Evolutionary conservation across 768 basidiomycete species (phyloP).

Genomic region (Mycena rebaudengoi): DNA sequence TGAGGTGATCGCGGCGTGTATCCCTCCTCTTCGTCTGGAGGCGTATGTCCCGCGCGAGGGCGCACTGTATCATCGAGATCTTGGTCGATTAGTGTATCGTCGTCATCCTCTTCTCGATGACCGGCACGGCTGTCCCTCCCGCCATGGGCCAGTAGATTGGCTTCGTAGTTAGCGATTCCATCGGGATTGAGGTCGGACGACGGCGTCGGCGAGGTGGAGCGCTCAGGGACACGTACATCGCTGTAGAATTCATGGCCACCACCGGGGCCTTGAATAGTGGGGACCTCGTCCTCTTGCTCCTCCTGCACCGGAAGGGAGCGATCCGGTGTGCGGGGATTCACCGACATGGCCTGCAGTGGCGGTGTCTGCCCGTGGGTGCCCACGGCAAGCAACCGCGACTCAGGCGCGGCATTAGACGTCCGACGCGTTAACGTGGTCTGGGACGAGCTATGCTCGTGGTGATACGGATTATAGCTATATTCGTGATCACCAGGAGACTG

Average conservation of each 20-base stretch:
- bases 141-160: constrained; percentile 39
- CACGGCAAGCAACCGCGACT: constrained; percentile 17
- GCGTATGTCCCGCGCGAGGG: constrained; percentile 41
- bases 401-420: constrained; percentile 30
- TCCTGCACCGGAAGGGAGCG: constrained; percentile 82
- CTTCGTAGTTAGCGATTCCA: constrained; percentile 46
- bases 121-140: constrained; percentile 48
- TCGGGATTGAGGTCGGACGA: constrained; percentile 65
- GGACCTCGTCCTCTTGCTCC: constrained; percentile 73
- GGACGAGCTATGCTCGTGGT: constrained; percentile 37
- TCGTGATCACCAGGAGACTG: constrained; percentile 20
- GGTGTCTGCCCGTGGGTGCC: constrained; percentile 54
- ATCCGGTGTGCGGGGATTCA: constrained; percentile 67
- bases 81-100: constrained; percentile 55
- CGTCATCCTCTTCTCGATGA: constrained; percentile 53
- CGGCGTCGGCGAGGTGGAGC: constrained; percentile 56
- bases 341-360: constrained; percentile 56
- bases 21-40: constrained; percentile 58
- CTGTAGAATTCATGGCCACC: constrained; percentile 41
- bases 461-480: constrained; percentile 25
- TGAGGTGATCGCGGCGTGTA: constrained; percentile 78
- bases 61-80: constrained; percentile 43
- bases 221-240: constrained; percentile 42
- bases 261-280: no score
- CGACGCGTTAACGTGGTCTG: constrained; percentile 56